Percentiles rank a stretch among this genome's conserved stretches.
Conservation (phyloP, 2,329 filamentous ascomycete genomes). For the Colletotrichum costaricense region DNA sequence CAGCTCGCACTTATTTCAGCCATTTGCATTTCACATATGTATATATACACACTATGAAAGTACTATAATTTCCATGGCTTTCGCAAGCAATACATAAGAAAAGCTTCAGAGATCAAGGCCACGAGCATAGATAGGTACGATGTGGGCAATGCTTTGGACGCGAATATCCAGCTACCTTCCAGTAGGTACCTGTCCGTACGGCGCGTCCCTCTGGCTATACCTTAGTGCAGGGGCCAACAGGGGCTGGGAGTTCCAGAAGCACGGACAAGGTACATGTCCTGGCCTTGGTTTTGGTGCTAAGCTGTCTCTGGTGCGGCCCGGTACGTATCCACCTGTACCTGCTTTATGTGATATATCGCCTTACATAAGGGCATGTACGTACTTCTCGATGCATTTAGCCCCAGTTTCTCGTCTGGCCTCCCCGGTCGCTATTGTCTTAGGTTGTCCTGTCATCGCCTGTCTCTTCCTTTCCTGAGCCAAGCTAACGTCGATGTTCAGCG, state of each 20-base stretch:
- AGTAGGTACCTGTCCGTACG: not conserved
- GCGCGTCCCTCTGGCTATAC: conserved; percentile 1
- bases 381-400: not conserved
- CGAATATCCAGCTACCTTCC: not conserved
- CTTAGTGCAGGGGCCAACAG: conserved; percentile 31
- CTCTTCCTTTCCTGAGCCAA: conserved; percentile 1
- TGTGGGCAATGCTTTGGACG: not conserved
- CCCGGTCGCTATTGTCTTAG: not conserved
- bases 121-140: not conserved
- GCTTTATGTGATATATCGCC: conserved; percentile 14
- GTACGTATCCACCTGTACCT: conserved; percentile 32
- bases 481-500: not conserved
- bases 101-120: not conserved
- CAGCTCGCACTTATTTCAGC: not conserved
- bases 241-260: conserved; percentile 28
- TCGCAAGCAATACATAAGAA: not conserved
- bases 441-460: not conserved
- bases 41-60: too few relatives aligned
- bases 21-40: not conserved
- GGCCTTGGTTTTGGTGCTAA: not conserved
- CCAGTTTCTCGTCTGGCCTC: not conserved
- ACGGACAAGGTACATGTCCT: conserved; percentile 3
- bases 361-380: conserved; percentile 6
- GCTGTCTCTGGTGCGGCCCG: conserved; percentile 11
- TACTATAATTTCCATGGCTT: too few relatives aligned